Base-by-base conservation (phyloP, 106 monocot genomes). In the Agapanthus africanus region DNA sequence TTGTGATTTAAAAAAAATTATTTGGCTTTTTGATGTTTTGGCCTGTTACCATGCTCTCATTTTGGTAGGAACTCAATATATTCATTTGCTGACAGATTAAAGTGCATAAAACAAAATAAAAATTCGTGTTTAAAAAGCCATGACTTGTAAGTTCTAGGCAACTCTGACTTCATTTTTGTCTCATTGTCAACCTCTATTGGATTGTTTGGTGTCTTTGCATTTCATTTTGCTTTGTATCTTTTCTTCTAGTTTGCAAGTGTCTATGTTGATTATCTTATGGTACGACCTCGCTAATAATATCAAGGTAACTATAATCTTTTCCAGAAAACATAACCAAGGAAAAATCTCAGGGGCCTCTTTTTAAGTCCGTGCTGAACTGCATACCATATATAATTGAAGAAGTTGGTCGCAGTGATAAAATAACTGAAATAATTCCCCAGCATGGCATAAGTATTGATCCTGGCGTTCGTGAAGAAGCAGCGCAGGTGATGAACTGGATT, bases 401-500 rank as follows among this genome's bases (percentile, higher is more conserved):
- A 85, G 90, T 90, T 37, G 90, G 92, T 1, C 87, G 99, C 40
- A 84, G 71, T 79, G 88, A 99, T 68, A 99, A 90, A 79, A 93
- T 99, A 74, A 90, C 93, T 65, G 99, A 99, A 69, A 87, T 99
- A 51, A 93, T 99, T 79, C 99, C 99, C 66, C 99, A 93, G 68
- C 99, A 99, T 80, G 82, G 93, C 8, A 99, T 99, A 77, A 99
- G 99, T 74, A 87, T 87, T 70, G 99, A 99, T 82, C 99, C 99
- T 70, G 93, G 93, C 75, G 99, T 99, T 66, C 86, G 99, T 37
- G 99, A 93, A 81, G 99, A 99, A 85, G 93, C 99, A 49, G 90
- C 85, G 26, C 99, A 87, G 62, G 99, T 93, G 34, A 72, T 99
- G 71, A 99, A 93, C 50, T 78, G 99, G 33, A 85, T 99, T 69